These are phyloP conservation scores for Coprinopsis sp. DNA, from an alignment of 768 basidiomycete species.

Conservation along the genomic window DNA sequence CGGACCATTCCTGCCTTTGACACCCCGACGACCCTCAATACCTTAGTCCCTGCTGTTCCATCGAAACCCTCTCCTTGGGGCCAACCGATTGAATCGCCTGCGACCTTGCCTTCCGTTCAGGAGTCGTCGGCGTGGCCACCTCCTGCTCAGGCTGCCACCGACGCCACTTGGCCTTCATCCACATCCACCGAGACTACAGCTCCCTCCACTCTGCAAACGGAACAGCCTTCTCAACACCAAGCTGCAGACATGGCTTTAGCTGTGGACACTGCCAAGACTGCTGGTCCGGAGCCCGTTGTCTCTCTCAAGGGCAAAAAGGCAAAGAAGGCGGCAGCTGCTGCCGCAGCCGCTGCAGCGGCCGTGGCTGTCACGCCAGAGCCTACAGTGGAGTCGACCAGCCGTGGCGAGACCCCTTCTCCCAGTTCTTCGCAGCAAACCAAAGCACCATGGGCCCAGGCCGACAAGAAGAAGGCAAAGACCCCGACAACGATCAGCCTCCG, in stretches of 20 bases:
- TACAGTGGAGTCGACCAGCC: too few species aligned
- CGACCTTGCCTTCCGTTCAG: constrained; percentile 20
- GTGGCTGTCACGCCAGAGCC: too few species aligned
- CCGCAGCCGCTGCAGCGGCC: constrained; percentile 3
- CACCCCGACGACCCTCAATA: constrained; percentile 40
- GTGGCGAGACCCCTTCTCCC: constrained; percentile 3
- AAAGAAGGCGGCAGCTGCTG: constrained; percentile 5
- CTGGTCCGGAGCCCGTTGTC: constrained; percentile 11
- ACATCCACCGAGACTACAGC: not conserved
- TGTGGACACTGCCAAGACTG: constrained; percentile 12
- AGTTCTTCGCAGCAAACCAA: constrained; percentile 10
- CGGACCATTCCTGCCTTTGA: constrained; percentile 37
- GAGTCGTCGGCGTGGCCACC: constrained; percentile 56
- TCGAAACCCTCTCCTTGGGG: constrained; percentile 36
- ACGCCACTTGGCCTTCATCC: constrained; percentile 43
- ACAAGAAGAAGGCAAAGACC: constrained; percentile 58
- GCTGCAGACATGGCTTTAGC: not conserved
- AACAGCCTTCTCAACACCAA: too few species aligned
- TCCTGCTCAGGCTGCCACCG: constrained; percentile 40
- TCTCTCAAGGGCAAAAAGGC: constrained; percentile 13
- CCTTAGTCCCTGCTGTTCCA: constrained; percentile 20
- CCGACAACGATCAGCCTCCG: constrained; percentile 73
- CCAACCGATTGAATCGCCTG: constrained; percentile 22
- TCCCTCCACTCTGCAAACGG: too few species aligned
- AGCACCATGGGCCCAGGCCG: constrained; percentile 12